Evolutionary conservation across 2,329 filamentous ascomycete genomes (phyloP).

Genomic region (Colletotrichum somersetense): DNA sequence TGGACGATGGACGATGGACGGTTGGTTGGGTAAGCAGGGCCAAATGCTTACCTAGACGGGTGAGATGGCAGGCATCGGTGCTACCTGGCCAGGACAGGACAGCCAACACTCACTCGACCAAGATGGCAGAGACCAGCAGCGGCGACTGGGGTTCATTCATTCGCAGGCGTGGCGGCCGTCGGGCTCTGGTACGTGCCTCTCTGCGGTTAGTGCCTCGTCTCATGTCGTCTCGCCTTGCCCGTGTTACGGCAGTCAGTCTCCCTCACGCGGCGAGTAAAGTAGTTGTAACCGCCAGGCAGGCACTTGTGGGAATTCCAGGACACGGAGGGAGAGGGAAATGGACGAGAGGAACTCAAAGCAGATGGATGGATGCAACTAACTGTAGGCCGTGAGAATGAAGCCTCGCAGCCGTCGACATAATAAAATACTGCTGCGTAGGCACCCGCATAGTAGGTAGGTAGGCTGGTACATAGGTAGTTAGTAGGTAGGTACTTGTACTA

Average conservation of each 20-base stretch:
- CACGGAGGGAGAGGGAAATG: not conserved
- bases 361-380: not conserved
- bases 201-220: slow-evolving; percentile 32
- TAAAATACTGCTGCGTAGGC: too few species aligned
- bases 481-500: too few species aligned
- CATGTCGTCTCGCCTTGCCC: slow-evolving; percentile 35
- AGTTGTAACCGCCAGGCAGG: not conserved
- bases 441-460: too few species aligned
- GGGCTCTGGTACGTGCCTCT: slow-evolving; percentile 28
- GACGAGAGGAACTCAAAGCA: slow-evolving; percentile 9
- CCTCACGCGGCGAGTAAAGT: slow-evolving; percentile 29
- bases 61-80: not conserved
- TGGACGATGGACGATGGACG: not conserved
- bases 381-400: not conserved
- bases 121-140: too few species aligned
- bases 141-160: not conserved
- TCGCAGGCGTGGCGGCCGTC: slow-evolving; percentile 1
- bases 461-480: too few species aligned
- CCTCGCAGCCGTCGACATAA: not conserved
- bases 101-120: not conserved
- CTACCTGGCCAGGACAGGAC: not conserved
- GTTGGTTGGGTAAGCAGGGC: slow-evolving; percentile 8
- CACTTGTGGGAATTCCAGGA: slow-evolving; percentile 7
- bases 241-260: slow-evolving; percentile 19
- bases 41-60: slow-evolving; percentile 15